Base-by-base conservation (phyloP, 495 filamentous ascomycete genomes). In the Trichoderma virens region DNA sequence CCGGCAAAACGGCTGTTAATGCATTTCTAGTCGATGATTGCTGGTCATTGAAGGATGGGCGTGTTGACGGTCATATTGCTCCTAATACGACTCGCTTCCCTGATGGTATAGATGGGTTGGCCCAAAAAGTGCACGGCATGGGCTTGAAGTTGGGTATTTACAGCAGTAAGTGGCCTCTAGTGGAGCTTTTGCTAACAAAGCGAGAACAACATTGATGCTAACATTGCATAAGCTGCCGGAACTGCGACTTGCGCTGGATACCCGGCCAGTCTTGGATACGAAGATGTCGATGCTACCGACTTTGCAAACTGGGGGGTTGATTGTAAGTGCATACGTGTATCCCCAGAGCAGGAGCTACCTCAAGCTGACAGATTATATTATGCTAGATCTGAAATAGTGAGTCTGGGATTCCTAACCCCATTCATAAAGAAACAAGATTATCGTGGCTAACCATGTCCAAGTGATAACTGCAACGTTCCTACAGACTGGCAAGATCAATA, bases 91-190 rank as follows among this genome's bases (percentile, higher is more conserved):
- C 65, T 2, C 84, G 81, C 61, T 90, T 88, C 65, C 85, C 87
- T 0, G 71, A 77, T 47, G 85, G 86, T 1, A 85, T 88, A 66
- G 75, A 74, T 23, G 76, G 80, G 16, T 69, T 86, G 9, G 83
- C 84, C 1, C 68, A 82, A 27, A 65, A 81, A 64, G 73, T 89
- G 25, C 87, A 90, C 68, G 73, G 64, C 2, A 64, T 87, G 64
- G 84, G 84, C 0, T 65, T 89, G 35, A 85, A 84, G 60, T 78
- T 88, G 28, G 86, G 86, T 0, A 88, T 90, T 61, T 90, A 89
- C 71, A 72, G 65, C 60, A 79, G 80, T 56, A 27, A 56, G 51
- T 18, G 11, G 14, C 2, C 1, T 56, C 5, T 30, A n/a, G n/a
- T n/a, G n/a, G n/a, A n/a, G n/a, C n/a, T n/a, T n/a, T n/a, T n/a